A percentile compares a stretch with the other conserved stretches of the same genome.
phyloP scores from a whole-genome alignment of 192 early-diverging fungal genomes.

The Coemansia nantahalensis region DNA sequence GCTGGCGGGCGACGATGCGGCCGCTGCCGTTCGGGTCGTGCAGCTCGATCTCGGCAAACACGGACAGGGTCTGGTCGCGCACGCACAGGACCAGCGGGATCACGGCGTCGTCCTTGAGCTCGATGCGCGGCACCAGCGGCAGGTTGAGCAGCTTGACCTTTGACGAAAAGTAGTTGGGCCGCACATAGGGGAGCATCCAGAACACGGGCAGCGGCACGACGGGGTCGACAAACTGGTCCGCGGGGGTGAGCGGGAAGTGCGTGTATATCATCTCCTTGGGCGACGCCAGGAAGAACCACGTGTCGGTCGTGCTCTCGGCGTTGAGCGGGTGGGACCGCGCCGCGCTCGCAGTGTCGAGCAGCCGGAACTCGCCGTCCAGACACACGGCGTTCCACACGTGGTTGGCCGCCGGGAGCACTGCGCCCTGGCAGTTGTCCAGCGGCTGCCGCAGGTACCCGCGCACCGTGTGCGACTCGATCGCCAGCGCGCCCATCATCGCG shows the following conservation, averaged over 20 bases:
- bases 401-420: conserved; percentile 47
- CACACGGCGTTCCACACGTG: conserved; percentile 55
- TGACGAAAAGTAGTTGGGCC: conserved; percentile 41
- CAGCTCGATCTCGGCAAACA: conserved; percentile 55
- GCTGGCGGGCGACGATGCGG: conserved; percentile 46
- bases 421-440: conserved; percentile 45
- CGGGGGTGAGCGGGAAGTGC: conserved; percentile 36
- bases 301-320: conserved; percentile 33
- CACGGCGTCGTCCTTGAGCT: conserved; percentile 46
- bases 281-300: conserved; percentile 51
- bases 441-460: conserved; percentile 54
- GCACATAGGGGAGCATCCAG: conserved; percentile 56
- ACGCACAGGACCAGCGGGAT: conserved; percentile 48
- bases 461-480: conserved; percentile 45
- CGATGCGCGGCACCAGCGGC: conserved; percentile 34
- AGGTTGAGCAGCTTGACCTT: conserved; percentile 52
- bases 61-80: conserved; percentile 36
- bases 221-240: conserved; percentile 51
- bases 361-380: conserved; percentile 52
- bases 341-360: conserved; percentile 50
- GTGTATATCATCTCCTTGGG: conserved; percentile 52
- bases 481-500: conserved; percentile 50
- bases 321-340: conserved; percentile 47
- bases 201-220: conserved; percentile 48
- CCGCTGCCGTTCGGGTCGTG: conserved; percentile 51